phyloP scores from a whole-genome alignment of 192 early-diverging fungal genomes.

The Dissophora ornata region DNA sequence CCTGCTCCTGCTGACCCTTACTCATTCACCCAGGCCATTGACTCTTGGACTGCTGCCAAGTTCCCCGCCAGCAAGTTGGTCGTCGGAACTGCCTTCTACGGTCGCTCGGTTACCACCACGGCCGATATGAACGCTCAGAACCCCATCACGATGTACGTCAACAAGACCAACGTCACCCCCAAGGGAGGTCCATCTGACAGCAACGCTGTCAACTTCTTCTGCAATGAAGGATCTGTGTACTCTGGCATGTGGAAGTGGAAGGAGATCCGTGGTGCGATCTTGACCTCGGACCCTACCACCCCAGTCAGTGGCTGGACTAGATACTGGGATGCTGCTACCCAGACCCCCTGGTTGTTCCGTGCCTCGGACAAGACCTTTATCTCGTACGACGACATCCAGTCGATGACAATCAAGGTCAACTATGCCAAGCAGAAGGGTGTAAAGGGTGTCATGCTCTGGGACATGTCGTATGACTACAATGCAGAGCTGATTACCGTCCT shows the following conservation, averaged over 20 bases:
- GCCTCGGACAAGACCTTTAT: conserved; percentile 71
- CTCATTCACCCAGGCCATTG: conserved; percentile 63
- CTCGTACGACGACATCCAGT: conserved; percentile 83
- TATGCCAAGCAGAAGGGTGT: conserved; percentile 62
- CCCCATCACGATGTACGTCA: conserved; percentile 32
- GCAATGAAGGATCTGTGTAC: conserved; percentile 60
- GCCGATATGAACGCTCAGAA: conserved; percentile 31
- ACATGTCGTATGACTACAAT: conserved; percentile 53
- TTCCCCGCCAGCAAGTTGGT: conserved; percentile 71
- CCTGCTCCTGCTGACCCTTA: conserved; percentile 34
- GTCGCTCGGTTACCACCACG: conserved; percentile 57
- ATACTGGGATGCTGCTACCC: conserved; percentile 73
- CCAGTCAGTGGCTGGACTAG: conserved; percentile 73
- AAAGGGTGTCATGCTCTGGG: conserved; percentile 78
- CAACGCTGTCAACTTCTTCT: conserved; percentile 63
- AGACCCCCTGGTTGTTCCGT: conserved; percentile 82
- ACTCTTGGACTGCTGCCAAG: conserved; percentile 64
- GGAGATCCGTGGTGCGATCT: conserved; percentile 71
- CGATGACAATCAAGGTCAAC: conserved; percentile 70
- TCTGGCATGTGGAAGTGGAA: conserved; percentile 77
- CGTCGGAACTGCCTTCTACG: conserved; percentile 73
- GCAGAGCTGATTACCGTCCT: conserved; percentile 50
- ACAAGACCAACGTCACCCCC: conserved; percentile 56
- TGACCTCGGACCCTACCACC: conserved; percentile 64
- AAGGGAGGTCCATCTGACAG: conserved; percentile 67